phyloP scores from a whole-genome alignment of 192 early-diverging fungal species.

The Dimargaris cristalligena region DNA sequence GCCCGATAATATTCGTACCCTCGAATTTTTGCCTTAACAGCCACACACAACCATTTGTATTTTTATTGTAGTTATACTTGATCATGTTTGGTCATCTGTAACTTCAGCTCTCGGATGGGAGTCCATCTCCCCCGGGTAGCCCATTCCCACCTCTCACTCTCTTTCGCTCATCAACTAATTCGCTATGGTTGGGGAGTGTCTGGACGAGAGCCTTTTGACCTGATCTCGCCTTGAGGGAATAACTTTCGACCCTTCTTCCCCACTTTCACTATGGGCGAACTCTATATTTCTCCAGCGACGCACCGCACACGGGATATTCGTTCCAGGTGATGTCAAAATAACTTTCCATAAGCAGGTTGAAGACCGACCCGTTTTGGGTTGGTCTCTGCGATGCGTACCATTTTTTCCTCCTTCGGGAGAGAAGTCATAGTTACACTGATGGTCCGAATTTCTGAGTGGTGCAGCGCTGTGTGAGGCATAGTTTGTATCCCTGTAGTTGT shows the following conservation, averaged over 20 bases:
- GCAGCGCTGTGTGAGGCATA: not conserved
- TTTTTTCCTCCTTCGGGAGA: constrained; percentile 4
- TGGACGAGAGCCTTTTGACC: no score
- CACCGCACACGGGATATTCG: not conserved
- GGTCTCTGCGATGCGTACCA: not conserved
- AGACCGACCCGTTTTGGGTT: constrained; percentile 1
- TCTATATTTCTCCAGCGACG: not conserved
- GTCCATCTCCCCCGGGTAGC: not conserved
- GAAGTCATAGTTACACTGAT: constrained; percentile 47
- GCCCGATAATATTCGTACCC: constrained; percentile 8
- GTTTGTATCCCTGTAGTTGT: not conserved
- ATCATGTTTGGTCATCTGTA: not conserved
- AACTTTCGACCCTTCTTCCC: not conserved
- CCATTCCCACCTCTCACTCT: not conserved
- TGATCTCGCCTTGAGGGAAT: no score
- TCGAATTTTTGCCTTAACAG: not conserved
- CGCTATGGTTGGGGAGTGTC: not conserved
- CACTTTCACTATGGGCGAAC: not conserved
- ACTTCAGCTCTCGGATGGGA: not conserved
- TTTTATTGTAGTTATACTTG: not conserved
- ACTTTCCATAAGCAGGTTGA: not conserved
- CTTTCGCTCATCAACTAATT: not conserved
- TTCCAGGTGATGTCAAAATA: constrained; percentile 1
- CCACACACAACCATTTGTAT: not conserved
- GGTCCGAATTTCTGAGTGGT: not conserved